phyloP scores from a whole-genome alignment of 495 filamentous ascomycete species.

The Talaromyces adpressus region DNA sequence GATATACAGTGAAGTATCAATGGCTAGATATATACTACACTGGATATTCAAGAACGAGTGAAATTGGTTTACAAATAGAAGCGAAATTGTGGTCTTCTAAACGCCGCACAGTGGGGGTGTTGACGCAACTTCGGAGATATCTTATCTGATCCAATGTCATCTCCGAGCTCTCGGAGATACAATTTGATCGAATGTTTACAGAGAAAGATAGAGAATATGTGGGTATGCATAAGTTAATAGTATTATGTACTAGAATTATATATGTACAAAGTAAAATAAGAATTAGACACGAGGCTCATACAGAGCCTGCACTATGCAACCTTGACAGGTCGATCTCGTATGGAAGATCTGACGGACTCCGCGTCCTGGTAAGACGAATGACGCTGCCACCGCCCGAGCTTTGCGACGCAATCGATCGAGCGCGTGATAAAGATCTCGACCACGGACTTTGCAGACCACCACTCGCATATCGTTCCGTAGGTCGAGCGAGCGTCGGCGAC shows the following conservation, averaged over 20 bases:
- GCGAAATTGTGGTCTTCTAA: not conserved
- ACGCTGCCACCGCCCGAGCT: constrained; percentile 38
- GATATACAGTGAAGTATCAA: no score
- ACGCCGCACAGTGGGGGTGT: not conserved
- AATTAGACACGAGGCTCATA: not conserved
- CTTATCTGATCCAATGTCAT: not conserved
- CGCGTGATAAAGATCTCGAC: constrained; percentile 26
- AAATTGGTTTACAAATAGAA: not conserved
- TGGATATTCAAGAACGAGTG: no score
- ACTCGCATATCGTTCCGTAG: not conserved
- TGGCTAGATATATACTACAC: no score
- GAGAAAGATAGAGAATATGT: not conserved
- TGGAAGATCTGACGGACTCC: constrained; percentile 33
- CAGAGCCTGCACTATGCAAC: not conserved
- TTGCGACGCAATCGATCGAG: constrained; percentile 30
- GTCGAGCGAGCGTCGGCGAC: constrained; percentile 5
- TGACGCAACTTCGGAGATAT: not conserved
- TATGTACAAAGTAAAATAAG: not conserved
- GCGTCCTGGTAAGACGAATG: constrained; percentile 36
- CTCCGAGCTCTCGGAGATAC: not conserved
- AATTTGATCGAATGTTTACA: no score
- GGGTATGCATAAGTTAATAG: not conserved
- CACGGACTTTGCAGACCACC: constrained; percentile 18
- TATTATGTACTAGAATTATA: not conserved
- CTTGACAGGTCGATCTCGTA: constrained; percentile 28